Conservation (phyloP, 352 stramenopile species). For the Globisporangium carolinianum region DNA sequence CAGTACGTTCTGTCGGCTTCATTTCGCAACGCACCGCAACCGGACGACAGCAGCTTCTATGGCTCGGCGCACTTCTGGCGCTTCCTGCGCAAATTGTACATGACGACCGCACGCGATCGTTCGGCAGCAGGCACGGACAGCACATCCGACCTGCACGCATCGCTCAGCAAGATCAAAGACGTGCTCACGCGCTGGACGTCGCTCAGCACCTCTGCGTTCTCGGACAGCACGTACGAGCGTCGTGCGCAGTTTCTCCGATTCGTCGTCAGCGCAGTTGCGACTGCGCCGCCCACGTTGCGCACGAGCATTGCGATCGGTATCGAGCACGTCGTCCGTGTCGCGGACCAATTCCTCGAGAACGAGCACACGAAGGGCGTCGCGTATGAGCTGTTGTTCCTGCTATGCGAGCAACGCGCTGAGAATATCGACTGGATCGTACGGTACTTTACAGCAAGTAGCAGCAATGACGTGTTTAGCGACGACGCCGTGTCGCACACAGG, state of each 20-base stretch:
- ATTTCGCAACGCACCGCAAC: constrained; percentile 13
- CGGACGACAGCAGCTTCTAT: constrained; percentile 19
- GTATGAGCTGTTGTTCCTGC: constrained; percentile 9
- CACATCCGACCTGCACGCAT: not conserved
- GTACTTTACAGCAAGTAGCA: constrained; percentile 1
- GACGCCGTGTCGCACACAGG: not conserved
- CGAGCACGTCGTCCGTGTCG: constrained; percentile 1
- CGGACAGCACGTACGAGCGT: not conserved
- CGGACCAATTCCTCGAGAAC: constrained; percentile 3
- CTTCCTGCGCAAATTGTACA: constrained; percentile 22
- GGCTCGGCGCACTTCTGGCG: constrained; percentile 20
- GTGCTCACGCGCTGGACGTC: constrained; percentile 6
- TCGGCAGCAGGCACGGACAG: not conserved
- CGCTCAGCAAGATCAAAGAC: not conserved
- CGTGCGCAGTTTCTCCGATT: constrained; percentile 7
- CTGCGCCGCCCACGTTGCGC: not conserved
- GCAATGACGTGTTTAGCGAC: not conserved
- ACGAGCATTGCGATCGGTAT: not conserved
- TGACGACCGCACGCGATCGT: not conserved
- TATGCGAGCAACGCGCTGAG: constrained; percentile 3
- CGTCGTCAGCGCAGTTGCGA: constrained; percentile 1
- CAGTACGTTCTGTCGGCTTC: constrained; percentile 8
- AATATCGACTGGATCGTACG: not conserved
- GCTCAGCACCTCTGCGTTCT: not conserved
- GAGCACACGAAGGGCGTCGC: constrained; percentile 1